phyloP scores from a whole-genome alignment of 1,284 basidiomycete genomes.

The Marasmius tenuissimus region DNA sequence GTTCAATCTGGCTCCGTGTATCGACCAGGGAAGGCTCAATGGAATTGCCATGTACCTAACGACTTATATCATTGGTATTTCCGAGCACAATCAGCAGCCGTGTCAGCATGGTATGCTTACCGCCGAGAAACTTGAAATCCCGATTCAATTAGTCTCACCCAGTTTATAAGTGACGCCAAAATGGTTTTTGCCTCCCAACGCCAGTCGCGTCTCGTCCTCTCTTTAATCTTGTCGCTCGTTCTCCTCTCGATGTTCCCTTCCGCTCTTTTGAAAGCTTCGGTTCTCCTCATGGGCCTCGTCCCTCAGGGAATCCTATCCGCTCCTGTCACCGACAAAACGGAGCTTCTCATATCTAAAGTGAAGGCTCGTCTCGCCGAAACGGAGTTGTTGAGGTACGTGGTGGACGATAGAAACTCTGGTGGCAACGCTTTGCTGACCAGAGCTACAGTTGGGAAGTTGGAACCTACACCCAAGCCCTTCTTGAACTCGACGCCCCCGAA shows the following conservation, averaged over 20 bases:
- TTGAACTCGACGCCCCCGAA: slow-evolving; percentile 64
- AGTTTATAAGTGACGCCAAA: not conserved
- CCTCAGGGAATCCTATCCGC: not conserved
- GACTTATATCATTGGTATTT: no score
- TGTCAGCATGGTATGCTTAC: no score
- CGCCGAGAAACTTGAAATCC: no score
- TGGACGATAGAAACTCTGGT: not conserved
- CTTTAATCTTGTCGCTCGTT: not conserved
- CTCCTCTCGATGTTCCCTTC: not conserved
- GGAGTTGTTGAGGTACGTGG: not conserved
- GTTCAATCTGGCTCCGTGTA: no score
- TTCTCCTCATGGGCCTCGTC: not conserved
- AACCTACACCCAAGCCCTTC: slow-evolving; percentile 70
- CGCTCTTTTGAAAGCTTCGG: not conserved
- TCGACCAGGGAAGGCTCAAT: no score
- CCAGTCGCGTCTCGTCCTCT: not conserved
- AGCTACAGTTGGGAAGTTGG: slow-evolving; percentile 77
- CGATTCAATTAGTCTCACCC: no score
- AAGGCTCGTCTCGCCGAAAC: not conserved
- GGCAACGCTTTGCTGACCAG: not conserved
- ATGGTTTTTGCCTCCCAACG: not conserved
- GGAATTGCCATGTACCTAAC: no score
- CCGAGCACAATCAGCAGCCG: no score
- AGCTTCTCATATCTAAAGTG: not conserved
- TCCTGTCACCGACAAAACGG: not conserved